Percentiles rank a stretch among this genome's conserved stretches.
These are phyloP conservation scores for Starmerella floricola DNA, from an alignment of 805 yeast genomes.

Conservation along the genomic window DNA sequence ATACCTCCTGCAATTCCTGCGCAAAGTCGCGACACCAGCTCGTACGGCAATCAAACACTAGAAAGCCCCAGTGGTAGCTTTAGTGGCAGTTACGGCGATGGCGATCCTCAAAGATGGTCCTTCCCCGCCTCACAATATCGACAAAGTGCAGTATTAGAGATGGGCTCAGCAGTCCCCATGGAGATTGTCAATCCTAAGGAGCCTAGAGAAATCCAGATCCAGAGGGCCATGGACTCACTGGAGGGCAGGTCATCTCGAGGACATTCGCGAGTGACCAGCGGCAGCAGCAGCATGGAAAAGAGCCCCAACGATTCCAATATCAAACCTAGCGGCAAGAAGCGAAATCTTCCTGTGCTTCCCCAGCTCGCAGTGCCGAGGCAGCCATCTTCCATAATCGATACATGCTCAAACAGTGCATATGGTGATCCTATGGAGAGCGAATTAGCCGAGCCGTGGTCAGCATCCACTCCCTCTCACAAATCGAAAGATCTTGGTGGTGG, in stretches of 20 bases:
- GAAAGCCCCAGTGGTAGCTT: background rate
- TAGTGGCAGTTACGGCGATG: background rate
- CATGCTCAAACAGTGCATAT: too few relatives aligned
- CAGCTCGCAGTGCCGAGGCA: too few relatives aligned
- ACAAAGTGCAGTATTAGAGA: constrained; percentile 15
- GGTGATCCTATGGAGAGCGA: background rate
- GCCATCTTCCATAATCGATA: too few relatives aligned
- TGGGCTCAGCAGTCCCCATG: constrained; percentile 19
- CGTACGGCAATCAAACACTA: background rate
- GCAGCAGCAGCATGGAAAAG: too few relatives aligned
- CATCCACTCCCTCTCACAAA: background rate
- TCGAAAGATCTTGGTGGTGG: background rate
- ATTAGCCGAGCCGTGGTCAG: background rate
- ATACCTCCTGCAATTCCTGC: background rate
- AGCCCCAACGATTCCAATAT: too few relatives aligned
- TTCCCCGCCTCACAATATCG: constrained; percentile 12
- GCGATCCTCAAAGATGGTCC: constrained; percentile 7
- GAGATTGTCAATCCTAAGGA: constrained; percentile 7
- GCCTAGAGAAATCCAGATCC: constrained; percentile 20
- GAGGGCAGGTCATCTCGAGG: too few relatives aligned
- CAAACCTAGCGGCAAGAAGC: too few relatives aligned
- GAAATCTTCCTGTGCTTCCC: too few relatives aligned
- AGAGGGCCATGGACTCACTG: constrained; percentile 17
- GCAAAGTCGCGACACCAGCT: background rate
- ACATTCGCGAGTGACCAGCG: too few relatives aligned